Conservation (phyloP, 176 grass and related monocot species). For the Saccharum spontaneum region DNA sequence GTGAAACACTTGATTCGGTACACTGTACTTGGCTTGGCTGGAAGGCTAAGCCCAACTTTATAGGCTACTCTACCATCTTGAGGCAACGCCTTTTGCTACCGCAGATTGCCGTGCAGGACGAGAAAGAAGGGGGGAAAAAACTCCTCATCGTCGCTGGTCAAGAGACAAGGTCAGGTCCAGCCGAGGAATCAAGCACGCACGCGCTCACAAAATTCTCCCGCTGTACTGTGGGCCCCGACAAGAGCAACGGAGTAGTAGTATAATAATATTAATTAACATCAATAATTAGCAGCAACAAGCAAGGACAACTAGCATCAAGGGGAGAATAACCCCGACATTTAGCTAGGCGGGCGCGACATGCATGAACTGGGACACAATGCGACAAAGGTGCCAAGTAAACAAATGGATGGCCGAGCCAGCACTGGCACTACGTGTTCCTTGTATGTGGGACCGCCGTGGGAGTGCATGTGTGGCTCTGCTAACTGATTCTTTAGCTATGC, state of each 20-base stretch:
- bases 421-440: not conserved
- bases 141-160: not conserved
- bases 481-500: too few relatives aligned
- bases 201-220: not conserved
- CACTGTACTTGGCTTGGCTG: too few relatives aligned
- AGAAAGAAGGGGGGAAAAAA: too few relatives aligned
- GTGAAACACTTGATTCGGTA: too few relatives aligned
- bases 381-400: not conserved
- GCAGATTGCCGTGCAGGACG: too few relatives aligned
- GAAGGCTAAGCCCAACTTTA: too few relatives aligned
- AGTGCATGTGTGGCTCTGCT: not conserved
- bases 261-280: not conserved
- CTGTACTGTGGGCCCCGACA: not conserved
- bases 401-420: not conserved
- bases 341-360: not conserved
- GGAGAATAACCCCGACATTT: too few relatives aligned
- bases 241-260: not conserved
- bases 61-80: too few relatives aligned
- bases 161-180: not conserved
- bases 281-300: not conserved
- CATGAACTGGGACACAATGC: not conserved
- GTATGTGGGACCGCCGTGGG: not conserved
- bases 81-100: too few relatives aligned
- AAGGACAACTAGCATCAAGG: not conserved
- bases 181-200: not conserved